Evolutionary conservation across 1,284 basidiomycete species (phyloP).

Genomic region (Somion occarium): DNA sequence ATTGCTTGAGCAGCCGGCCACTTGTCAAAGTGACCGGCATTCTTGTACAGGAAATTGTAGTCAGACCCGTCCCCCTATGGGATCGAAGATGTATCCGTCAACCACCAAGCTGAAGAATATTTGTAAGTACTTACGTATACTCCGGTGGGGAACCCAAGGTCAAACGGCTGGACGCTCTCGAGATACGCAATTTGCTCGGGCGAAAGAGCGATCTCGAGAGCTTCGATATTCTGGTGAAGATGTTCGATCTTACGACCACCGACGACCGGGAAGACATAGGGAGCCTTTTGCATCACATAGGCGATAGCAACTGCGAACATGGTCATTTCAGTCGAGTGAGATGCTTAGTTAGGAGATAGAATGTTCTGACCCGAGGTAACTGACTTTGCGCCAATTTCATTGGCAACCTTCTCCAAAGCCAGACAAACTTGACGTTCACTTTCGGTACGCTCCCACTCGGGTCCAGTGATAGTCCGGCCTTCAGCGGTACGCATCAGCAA

Average conservation of each 20-base stretch:
- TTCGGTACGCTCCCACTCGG: conserved; percentile 35
- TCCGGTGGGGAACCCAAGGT: conserved; percentile 35
- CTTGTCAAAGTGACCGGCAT: conserved; percentile 5
- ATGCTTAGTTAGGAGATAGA: not conserved
- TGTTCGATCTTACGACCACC: conserved; percentile 48
- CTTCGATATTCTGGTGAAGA: conserved; percentile 39
- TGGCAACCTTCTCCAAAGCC: conserved; percentile 40
- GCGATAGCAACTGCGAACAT: conserved; percentile 35
- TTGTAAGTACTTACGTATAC: conserved; percentile 30
- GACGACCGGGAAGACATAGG: conserved; percentile 38
- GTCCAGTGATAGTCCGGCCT: conserved; percentile 22
- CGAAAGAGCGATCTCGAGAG: conserved; percentile 36
- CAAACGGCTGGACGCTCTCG: conserved; percentile 35
- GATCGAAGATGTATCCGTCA: not conserved
- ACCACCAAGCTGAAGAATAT: not conserved
- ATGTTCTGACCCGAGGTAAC: conserved; percentile 32
- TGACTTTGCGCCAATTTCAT: conserved; percentile 33
- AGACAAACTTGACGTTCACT: conserved; percentile 32
- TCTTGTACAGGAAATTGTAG: not conserved
- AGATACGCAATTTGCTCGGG: conserved; percentile 36
- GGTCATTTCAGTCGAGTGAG: not conserved
- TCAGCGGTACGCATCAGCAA: not conserved
- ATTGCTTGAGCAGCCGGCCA: conserved; percentile 5
- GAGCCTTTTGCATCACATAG: conserved; percentile 41
- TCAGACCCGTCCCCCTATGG: not conserved